Evolutionary conservation across 2,329 filamentous ascomycete species (phyloP), one percentile per base, ranked within the genome.

Genomic region (Neofusicoccum kwambonambiense): DNA sequence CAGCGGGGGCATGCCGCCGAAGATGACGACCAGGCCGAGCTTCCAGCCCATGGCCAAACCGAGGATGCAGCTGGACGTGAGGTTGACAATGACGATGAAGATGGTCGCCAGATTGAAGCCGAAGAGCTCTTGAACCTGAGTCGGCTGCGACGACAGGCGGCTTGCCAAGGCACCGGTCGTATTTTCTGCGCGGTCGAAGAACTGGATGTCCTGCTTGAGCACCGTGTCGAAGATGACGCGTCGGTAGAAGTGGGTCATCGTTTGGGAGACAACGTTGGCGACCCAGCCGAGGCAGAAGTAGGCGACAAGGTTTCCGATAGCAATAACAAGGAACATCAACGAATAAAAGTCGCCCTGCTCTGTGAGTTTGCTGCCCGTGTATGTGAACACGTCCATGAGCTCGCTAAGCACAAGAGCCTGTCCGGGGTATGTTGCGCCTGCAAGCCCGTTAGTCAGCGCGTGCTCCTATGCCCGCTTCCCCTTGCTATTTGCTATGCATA

Each of bases 171-270:
- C 90, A 68, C 94, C 93, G 4, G 92, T 89, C 7, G 90, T 92
- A 75, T 97, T 96, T 76, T 94, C 90, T 67, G 95, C 91, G 42
- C 82, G 84, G 75, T 97, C 93, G 70, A 96, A 97, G 77, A 93
- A 97, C 37, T 87, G 82, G 51, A 97, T 92, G 67, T 97, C 93
- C 77, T 97, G 93, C 67, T 92, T 89, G 56, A 97, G 86, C 82
- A 97, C 35, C 87, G 84, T 47, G 91, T 85, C 82, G 97, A 96
- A 8, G 91, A 89, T 65, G 82, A 83, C 75, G 93, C 87, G 71
- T 93, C 86, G 2, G 93, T 4, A 78, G 27, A 62, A 49, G 17
- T 62, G 57, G 11, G 51, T 73, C 72, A 58, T 72, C 68, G 42
- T 70, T 65, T 82, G 78, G 2, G 80, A 79, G 34, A 84, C 74